Evolutionary conservation across 768 basidiomycete genomes (phyloP).

Genomic region (Sarcomyxa edulis): DNA sequence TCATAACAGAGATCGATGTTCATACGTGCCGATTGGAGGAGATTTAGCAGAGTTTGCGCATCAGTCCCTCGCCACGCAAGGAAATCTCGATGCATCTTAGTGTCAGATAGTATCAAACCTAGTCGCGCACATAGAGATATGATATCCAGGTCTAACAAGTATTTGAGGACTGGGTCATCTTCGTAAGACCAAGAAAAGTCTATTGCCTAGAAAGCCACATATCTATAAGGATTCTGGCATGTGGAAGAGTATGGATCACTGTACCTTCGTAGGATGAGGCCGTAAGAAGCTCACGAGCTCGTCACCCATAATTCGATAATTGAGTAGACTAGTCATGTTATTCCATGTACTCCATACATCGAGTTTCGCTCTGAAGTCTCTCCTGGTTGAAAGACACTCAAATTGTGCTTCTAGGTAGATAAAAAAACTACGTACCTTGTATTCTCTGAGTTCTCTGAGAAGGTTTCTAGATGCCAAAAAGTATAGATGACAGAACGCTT

Average conservation of each 20-base stretch:
- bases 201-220: not conserved
- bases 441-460: too few species aligned
- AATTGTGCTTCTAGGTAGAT: too few species aligned
- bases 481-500: too few species aligned
- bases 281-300: not conserved
- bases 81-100: not conserved
- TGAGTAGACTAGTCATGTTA: not conserved
- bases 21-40: constrained; percentile 14
- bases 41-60: constrained; percentile 16
- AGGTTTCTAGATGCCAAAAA: too few species aligned
- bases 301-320: not conserved
- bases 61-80: constrained; percentile 1
- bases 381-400: too few species aligned
- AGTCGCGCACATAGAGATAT: not conserved
- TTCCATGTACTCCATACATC: not conserved
- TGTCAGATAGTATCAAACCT: not conserved
- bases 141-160: not conserved
- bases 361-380: not conserved
- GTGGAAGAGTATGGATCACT: not conserved
- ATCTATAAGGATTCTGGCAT: not conserved
- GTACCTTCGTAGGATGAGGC: too few species aligned
- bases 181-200: not conserved
- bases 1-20: too few species aligned
- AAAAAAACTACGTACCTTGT: too few species aligned
- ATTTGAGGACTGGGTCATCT: not conserved